These are phyloP conservation scores for Aspergillus pseudonomiae DNA, from an alignment of 2,329 filamentous ascomycete species.

Conservation along the genomic window DNA sequence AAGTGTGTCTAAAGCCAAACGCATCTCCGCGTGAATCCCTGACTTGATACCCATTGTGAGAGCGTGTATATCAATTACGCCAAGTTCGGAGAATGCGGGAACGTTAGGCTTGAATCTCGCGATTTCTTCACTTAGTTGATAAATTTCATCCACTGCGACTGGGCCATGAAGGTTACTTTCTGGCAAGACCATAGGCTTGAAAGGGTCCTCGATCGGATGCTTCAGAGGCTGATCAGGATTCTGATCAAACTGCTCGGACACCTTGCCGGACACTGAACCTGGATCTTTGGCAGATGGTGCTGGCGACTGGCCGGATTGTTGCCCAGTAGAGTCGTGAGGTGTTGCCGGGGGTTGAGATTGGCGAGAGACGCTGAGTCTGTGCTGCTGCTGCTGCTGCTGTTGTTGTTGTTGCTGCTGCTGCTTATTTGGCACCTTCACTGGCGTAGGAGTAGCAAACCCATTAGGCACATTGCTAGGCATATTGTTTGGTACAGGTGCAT, in stretches of 20 bases:
- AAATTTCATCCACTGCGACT: slow-evolving; percentile 67
- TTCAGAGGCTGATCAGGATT: slow-evolving; percentile 37
- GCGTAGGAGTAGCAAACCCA: slow-evolving; percentile 44
- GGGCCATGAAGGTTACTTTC: slow-evolving; percentile 69
- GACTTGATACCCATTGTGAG: slow-evolving; percentile 88
- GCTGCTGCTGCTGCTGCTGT: slow-evolving; percentile 29
- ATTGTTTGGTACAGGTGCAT: slow-evolving; percentile 33
- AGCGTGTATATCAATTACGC: slow-evolving; percentile 86
- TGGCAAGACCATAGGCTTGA: slow-evolving; percentile 50
- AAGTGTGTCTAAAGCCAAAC: slow-evolving; percentile 83
- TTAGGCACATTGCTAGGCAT: slow-evolving; percentile 38
- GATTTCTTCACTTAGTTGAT: slow-evolving; percentile 68
- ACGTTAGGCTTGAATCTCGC: slow-evolving; percentile 71
- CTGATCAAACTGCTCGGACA: slow-evolving; percentile 32
- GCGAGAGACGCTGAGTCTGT: slow-evolving; percentile 37
- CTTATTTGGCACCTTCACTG: slow-evolving; percentile 37
- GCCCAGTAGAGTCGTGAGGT: slow-evolving; percentile 31
- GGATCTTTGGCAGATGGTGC: slow-evolving; percentile 32
- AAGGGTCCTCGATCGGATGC: slow-evolving; percentile 47
- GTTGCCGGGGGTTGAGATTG: slow-evolving; percentile 36
- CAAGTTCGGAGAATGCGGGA: slow-evolving; percentile 75
- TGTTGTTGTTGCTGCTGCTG: slow-evolving; percentile 19
- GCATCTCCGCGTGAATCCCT: slow-evolving; percentile 86
- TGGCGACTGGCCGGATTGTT: slow-evolving; percentile 33
- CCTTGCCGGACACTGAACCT: slow-evolving; percentile 31